Evolutionary conservation across 2,329 filamentous ascomycete genomes (phyloP).

Genomic region (Lomentospora prolificans): DNA sequence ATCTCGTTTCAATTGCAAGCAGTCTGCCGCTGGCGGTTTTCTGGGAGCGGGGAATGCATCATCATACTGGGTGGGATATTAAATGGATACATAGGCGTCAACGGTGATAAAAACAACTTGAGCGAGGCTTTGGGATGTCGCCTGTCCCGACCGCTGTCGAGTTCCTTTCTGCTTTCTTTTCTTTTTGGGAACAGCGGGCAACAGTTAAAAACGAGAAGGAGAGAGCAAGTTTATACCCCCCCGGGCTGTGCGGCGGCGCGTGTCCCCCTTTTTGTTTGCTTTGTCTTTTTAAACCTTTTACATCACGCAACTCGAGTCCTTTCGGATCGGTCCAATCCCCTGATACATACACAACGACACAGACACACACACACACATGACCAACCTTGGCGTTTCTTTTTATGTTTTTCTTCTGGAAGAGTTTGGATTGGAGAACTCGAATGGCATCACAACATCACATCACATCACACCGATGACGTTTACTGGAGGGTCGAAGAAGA

Average conservation of each 20-base stretch:
- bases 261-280: background rate
- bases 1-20: background rate
- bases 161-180: background rate
- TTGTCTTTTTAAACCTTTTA: background rate
- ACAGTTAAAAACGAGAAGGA: background rate
- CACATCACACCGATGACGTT: background rate
- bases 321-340: no score
- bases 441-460: no score
- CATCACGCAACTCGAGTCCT: no score
- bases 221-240: background rate
- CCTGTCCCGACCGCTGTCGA: no score
- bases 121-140: background rate
- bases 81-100: background rate
- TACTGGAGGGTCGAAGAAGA: background rate
- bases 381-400: no score
- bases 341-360: no score
- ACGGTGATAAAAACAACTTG: background rate
- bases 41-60: background rate
- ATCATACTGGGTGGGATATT: background rate
- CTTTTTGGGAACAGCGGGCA: background rate
- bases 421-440: no score
- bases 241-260: background rate
- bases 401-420: no score
- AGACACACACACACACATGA: no score
- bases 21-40: conserved; percentile 8